A percentile compares a stretch with the other conserved stretches of the same genome.
These are phyloP conservation scores for Herpetomonas tarakana DNA, from an alignment of 208 protist species.

Conservation along the genomic window DNA sequence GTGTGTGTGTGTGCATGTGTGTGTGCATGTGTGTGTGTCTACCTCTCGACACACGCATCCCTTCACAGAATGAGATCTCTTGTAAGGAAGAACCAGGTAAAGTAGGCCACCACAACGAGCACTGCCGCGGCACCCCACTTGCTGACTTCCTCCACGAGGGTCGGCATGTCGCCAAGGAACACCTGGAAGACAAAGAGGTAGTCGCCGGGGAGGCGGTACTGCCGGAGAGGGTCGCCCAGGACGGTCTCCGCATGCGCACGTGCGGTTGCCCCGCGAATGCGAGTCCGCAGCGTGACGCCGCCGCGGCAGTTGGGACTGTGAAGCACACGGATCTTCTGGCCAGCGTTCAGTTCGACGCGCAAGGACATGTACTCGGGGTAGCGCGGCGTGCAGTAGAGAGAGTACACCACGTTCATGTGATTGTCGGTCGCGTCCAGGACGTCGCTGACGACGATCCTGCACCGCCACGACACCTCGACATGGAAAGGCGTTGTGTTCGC, in stretches of 20 bases:
- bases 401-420: constrained; percentile 37
- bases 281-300: constrained; percentile 21
- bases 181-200: constrained; percentile 45
- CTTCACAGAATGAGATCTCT: constrained; percentile 55
- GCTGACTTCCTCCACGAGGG: constrained; percentile 21
- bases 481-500: constrained; percentile 2
- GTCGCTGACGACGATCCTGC: constrained; percentile 6
- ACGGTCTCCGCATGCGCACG: constrained; percentile 23
- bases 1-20: constrained; percentile 1
- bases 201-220: constrained; percentile 21
- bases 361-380: constrained; percentile 44
- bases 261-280: constrained; percentile 16
- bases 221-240: constrained; percentile 11
- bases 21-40: background rate
- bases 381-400: constrained; percentile 56
- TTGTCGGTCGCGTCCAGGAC: background rate
- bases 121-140: constrained; percentile 23
- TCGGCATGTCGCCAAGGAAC: constrained; percentile 31
- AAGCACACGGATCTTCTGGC: constrained; percentile 23
- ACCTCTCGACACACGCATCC: background rate
- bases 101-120: constrained; percentile 25
- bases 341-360: constrained; percentile 22
- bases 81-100: constrained; percentile 62
- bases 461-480: constrained; percentile 37
- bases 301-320: constrained; percentile 39